Evolutionary conservation across 441 rosid genomes (phyloP), one percentile per base, ranked within the genome.

Genomic region (Gossypium schwendimanii): DNA sequence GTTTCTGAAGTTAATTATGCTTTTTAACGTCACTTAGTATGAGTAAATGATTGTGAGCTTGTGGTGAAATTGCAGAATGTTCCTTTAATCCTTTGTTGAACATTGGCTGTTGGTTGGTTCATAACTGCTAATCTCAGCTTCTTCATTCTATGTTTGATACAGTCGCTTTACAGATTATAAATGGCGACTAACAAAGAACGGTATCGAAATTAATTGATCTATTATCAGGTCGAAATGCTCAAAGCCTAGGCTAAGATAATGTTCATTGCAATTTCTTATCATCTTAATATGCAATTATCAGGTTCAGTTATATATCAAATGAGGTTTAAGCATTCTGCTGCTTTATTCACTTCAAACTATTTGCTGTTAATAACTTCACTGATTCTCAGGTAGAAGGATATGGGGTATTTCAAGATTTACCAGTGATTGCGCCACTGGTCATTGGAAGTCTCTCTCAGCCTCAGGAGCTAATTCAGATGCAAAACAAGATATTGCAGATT

Each of bases 361-460:
- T 72, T 55, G 63, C 53, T 61, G 54, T 55, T 79, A 6, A 24
- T n/a, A 24, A 8, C 71, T 10, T 26, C 26, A 61, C 58, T 24
- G 36, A 52, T 76, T 77, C 64, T 18, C 82, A 89, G 94, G 84
- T 74, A 89, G 85, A 81, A 87, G 73, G 85, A 80, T 86, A 79
- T 87, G 89, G 89, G 90, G 84, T 6, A 75, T 89, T 36, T 80
- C 89, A 8, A 87, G 87, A 64, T 87, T 89, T 41, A 81, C 91
- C 17, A 83, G 86, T 52, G 91, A 89, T 69, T 87, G 94, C 77
- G 69, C 91, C 26, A 74, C 85, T 24, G 83, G 87, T 63, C 79
- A 82, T 31, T 75, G 84, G 70, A 79, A 74, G 70, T 85, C 82
- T 77, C 79, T 86, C 41, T 75, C 91, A 58, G 89, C 84, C 41